These are phyloP conservation scores for Rhododendron henanense DNA, from an alignment of 148 eudicot species.

Conservation along the genomic window DNA sequence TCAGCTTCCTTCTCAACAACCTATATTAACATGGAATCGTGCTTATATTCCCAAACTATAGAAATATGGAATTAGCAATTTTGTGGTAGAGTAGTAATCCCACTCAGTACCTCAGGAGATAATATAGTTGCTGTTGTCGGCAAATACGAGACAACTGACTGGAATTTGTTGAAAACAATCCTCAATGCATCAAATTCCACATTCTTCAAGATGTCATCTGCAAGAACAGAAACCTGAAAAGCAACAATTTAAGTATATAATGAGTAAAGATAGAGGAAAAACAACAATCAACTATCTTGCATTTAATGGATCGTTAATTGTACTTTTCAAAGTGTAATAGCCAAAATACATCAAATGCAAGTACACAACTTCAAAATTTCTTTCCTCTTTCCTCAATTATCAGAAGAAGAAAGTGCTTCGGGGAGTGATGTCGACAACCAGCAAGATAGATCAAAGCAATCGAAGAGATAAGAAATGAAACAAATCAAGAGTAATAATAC, in stretches of 20 bases:
- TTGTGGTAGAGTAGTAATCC: background rate
- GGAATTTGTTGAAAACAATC: slow-evolving; percentile 84
- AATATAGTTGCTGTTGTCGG: slow-evolving; percentile 79
- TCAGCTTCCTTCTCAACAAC: slow-evolving; percentile 23
- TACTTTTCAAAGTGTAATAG: background rate
- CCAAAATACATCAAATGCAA: background rate
- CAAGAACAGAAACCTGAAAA: slow-evolving; percentile 79
- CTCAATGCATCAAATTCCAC: slow-evolving; percentile 83
- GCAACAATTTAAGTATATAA: background rate
- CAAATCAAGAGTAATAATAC: background rate
- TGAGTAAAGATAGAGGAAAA: background rate
- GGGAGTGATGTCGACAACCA: background rate
- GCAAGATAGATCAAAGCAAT: background rate
- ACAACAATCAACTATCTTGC: background rate
- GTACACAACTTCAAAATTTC: background rate
- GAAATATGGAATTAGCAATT: background rate
- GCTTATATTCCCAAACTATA: background rate
- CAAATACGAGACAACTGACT: slow-evolving; percentile 77
- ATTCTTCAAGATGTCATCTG: slow-evolving; percentile 91
- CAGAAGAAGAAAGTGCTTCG: background rate
- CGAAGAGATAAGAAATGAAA: background rate
- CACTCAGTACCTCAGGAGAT: slow-evolving; percentile 71
- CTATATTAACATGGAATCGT: slow-evolving; percentile 29
- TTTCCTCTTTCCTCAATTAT: background rate
- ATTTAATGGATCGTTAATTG: background rate